Conservation (phyloP, 768 basidiomycete species). For the Astraeus odoratus region DNA sequence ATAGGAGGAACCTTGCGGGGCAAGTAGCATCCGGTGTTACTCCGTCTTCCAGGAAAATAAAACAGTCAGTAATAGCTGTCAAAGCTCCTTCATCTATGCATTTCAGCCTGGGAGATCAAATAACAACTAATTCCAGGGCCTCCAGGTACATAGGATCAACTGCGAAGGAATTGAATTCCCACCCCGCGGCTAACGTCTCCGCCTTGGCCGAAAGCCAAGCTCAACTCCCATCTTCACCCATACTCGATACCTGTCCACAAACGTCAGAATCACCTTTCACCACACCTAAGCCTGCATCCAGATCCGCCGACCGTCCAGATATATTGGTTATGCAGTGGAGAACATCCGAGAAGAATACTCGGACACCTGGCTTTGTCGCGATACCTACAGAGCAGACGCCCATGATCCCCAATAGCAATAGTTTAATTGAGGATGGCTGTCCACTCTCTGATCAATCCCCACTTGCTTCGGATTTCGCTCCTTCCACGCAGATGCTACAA, state of each 20-base stretch:
- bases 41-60: conserved; percentile 25
- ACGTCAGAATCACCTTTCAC: conserved; percentile 48
- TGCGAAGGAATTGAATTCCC: conserved; percentile 66
- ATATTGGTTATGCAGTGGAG: too few relatives aligned
- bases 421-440: conserved; percentile 7
- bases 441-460: conserved; percentile 9
- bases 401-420: conserved; percentile 31
- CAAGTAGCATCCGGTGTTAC: conserved; percentile 40
- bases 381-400: too few relatives aligned
- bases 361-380: conserved; percentile 64
- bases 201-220: conserved; percentile 15
- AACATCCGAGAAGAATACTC: conserved; percentile 9
- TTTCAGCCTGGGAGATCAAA: conserved; percentile 30
- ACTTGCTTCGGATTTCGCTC: conserved; percentile 30
- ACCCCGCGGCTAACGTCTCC: conserved; percentile 14
- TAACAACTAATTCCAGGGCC: conserved; percentile 80
- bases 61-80: conserved; percentile 25
- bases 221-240: conserved; percentile 28
- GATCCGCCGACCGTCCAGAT: too few relatives aligned
- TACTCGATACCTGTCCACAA: conserved; percentile 32
- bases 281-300: conserved; percentile 52
- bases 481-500: conserved; percentile 37
- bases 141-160: conserved; percentile 82
- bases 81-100: conserved; percentile 25
- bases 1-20: conserved; percentile 32